These are phyloP conservation scores for Verbena officinalis DNA, from an alignment of 257 asterid genomes.

Conservation along the genomic window DNA sequence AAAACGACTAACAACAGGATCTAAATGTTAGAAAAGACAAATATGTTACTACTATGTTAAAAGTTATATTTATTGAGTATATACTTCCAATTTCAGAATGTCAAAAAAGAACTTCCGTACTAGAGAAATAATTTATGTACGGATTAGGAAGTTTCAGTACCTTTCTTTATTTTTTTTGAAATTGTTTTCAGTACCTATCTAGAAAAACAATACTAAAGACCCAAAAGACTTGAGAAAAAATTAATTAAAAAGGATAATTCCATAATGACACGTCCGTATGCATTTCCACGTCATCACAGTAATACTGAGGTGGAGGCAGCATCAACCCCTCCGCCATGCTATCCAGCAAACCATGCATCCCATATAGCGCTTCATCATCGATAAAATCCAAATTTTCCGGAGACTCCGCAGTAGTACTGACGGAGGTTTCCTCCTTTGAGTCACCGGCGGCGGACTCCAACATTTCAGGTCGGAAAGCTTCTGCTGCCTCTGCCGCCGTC, in stretches of 20 bases:
- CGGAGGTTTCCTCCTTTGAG: background rate
- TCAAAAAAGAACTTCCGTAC: conserved; percentile 12
- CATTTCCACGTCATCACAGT: conserved; percentile 34
- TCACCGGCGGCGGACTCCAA: no score
- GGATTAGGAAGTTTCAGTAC: background rate
- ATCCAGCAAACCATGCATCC: conserved; percentile 44
- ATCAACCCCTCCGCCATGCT: conserved; percentile 61
- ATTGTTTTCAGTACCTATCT: no score
- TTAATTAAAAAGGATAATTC: conserved; percentile 45
- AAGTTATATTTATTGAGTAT: no score
- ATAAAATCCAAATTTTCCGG: conserved; percentile 26
- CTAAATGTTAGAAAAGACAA: no score
- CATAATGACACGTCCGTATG: conserved; percentile 49
- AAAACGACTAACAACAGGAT: no score
- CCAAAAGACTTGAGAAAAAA: no score
- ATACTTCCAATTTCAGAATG: no score
- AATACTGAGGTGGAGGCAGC: conserved; percentile 53
- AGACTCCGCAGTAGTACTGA: background rate
- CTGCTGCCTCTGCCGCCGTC: conserved; percentile 62
- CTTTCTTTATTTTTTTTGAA: background rate
- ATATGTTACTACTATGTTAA: no score
- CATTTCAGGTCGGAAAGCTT: conserved; percentile 50
- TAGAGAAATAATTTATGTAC: background rate
- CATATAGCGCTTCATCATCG: conserved; percentile 53
- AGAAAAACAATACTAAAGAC: no score